Evolutionary conservation across 1,284 basidiomycete genomes (phyloP).

Genomic region (Puccinia coronata): DNA sequence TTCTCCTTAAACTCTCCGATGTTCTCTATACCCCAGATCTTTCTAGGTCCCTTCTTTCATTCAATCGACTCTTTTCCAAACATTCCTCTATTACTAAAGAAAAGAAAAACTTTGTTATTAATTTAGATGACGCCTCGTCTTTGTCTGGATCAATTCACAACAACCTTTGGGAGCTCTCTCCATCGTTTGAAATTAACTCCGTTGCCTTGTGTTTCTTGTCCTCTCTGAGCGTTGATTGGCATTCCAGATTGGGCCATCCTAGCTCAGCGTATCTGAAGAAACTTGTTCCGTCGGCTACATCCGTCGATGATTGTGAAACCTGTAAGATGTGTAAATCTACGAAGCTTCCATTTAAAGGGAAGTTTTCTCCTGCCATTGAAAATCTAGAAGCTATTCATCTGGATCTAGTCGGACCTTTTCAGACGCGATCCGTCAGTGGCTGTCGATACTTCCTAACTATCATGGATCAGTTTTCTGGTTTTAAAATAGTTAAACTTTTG

Average conservation of each 20-base stretch:
- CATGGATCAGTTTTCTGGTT: neutral
- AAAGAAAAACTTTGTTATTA: no score
- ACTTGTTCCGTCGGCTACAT: neutral
- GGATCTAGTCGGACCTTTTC: constrained; percentile 24
- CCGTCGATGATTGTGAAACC: neutral
- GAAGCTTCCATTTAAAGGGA: no score
- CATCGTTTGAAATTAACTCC: neutral
- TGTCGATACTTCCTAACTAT: constrained; percentile 23
- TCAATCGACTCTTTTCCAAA: neutral
- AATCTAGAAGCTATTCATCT: constrained; percentile 29
- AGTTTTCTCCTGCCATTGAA: neutral
- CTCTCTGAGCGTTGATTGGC: neutral
- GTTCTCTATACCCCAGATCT: neutral
- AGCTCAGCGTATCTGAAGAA: neutral
- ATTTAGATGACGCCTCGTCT: neutral
- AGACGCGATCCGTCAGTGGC: neutral
- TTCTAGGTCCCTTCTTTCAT: no score
- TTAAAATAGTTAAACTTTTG: neutral
- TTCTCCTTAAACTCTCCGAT: neutral
- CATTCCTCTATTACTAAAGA: neutral
- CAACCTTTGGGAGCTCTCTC: no score
- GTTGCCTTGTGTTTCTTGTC: neutral
- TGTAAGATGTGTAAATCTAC: constrained; percentile 26
- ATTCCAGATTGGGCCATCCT: constrained; percentile 5
- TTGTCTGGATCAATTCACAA: neutral